Base-by-base conservation (phyloP, 177 flowering plant species). In the Vitis hybrid region DNA sequence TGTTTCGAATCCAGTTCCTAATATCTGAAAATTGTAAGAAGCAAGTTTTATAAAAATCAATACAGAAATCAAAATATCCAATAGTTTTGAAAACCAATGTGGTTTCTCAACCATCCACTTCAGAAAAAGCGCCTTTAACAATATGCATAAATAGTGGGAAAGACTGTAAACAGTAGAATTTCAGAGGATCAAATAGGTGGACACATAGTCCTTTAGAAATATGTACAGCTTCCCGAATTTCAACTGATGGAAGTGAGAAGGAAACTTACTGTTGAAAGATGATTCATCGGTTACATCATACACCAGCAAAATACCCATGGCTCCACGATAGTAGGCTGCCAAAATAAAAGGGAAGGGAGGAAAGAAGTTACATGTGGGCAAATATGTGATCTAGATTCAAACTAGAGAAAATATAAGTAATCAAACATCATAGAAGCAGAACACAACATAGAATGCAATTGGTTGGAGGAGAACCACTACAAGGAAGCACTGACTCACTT, bases 211-310 rank as follows among this genome's bases (percentile, higher is more conserved):
- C 15, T 21, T 27, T 21, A 6, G 41, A 64, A 17, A 24, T 11
- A n/a, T n/a, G 6, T 9, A 59, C 3, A 46, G 13, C 35, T 20
- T 71, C 9, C 51, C 32, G n/a, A 35, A 20, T 32, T 68, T 55
- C 20, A 68, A 11, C 3, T 10, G 30, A 57, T 0, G 52, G 48
- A 13, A 64, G 57, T 18, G 56, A 50, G 66, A 63, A 55, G 58
- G 58, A 73, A 48, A 67, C n/a, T 75, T 84, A 90, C 96, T 90
- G 81, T 90, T 90, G 73, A 90, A 90, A 53, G 96, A 90, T 56
- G 96, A 84, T 71, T 90, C 96, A 71, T 90, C 96, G 4, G 96
- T 90, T 9, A 90, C 96, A 79, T 90, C 96, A 71, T 90, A 90
- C 65, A 90, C 94, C 82, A 88, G 83, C 84, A 89, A 74, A 32